phyloP scores from a whole-genome alignment of 176 grass and related monocot genomes.

The Paspalum notatum region DNA sequence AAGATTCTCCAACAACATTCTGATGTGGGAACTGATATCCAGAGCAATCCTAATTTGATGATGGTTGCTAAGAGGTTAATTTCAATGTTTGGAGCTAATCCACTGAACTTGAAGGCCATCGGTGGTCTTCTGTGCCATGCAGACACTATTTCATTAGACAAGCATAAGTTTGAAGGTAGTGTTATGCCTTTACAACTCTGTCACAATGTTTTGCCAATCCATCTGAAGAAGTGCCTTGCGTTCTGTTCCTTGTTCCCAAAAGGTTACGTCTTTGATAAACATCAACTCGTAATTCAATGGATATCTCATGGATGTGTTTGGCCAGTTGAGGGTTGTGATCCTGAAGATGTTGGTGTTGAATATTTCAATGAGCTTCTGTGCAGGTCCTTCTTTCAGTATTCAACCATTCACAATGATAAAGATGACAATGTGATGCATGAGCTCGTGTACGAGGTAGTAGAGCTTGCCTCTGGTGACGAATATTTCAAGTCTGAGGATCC shows the following conservation, averaged over 20 bases:
- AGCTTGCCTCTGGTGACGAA: not conserved
- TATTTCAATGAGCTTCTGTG: slow-evolving; percentile 48
- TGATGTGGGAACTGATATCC: not conserved
- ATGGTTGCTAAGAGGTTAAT: not conserved
- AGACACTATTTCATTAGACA: not conserved
- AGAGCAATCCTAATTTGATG: not conserved
- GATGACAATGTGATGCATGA: slow-evolving; percentile 49
- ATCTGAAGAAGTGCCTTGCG: slow-evolving; percentile 45
- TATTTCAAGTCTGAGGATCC: slow-evolving; percentile 18
- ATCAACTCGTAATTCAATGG: slow-evolving; percentile 37
- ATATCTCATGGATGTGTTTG: slow-evolving; percentile 38
- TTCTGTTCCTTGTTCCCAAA: slow-evolving; percentile 52
- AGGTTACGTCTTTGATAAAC: slow-evolving; percentile 34
- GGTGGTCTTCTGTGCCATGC: slow-evolving; percentile 9
- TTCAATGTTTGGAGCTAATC: not conserved
- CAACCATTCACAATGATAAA: not conserved
- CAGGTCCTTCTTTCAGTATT: slow-evolving; percentile 52
- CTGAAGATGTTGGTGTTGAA: slow-evolving; percentile 8
- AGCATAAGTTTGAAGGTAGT: not conserved
- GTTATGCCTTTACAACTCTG: slow-evolving; percentile 18
- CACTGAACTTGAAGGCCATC: slow-evolving; percentile 14
- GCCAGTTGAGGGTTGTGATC: slow-evolving; percentile 4
- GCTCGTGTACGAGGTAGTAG: slow-evolving; percentile 24
- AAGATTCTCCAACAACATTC: slow-evolving; percentile 16
- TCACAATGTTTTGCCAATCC: slow-evolving; percentile 13